These are phyloP conservation scores for Irpex sp. DNA, from an alignment of 1,284 basidiomycete species.

Conservation along the genomic window DNA sequence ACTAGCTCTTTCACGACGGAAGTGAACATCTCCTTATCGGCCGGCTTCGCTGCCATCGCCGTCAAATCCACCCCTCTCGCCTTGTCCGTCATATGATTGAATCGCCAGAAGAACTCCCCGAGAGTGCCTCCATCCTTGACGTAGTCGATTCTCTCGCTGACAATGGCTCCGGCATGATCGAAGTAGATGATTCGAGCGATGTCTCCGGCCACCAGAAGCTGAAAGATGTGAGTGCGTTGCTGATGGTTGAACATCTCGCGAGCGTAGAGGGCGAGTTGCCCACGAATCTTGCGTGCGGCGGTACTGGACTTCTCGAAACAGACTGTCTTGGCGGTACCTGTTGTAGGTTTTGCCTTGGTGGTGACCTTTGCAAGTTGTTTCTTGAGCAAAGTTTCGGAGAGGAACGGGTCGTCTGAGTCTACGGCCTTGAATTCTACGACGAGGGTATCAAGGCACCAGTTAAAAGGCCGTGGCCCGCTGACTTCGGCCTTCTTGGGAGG, in stretches of 20 bases:
- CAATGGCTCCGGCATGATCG: conserved; percentile 4
- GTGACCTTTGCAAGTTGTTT: neutral
- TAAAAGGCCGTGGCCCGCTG: neutral
- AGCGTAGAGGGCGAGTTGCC: neutral
- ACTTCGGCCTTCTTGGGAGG: neutral
- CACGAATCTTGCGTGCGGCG: neutral
- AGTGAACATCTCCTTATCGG: conserved; percentile 1
- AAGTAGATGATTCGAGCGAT: neutral
- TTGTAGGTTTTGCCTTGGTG: no score
- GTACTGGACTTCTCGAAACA: neutral
- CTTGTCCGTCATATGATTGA: neutral
- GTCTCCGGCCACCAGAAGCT: neutral
- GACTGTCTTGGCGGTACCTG: neutral
- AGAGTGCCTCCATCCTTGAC: neutral
- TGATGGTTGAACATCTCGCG: neutral
- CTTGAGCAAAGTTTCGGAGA: neutral
- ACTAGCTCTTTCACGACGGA: neutral
- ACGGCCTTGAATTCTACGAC: neutral
- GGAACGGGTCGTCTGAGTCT: neutral
- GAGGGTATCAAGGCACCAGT: neutral
- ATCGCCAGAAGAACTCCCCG: conserved; percentile 5
- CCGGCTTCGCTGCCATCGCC: neutral
- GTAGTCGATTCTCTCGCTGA: conserved; percentile 2
- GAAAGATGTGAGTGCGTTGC: neutral
- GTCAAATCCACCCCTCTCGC: conserved; percentile 1